Percentiles rank a stretch among this genome's conserved stretches.
Evolutionary conservation across 768 basidiomycete genomes (phyloP).

Genomic region (Mycena vitilis): DNA sequence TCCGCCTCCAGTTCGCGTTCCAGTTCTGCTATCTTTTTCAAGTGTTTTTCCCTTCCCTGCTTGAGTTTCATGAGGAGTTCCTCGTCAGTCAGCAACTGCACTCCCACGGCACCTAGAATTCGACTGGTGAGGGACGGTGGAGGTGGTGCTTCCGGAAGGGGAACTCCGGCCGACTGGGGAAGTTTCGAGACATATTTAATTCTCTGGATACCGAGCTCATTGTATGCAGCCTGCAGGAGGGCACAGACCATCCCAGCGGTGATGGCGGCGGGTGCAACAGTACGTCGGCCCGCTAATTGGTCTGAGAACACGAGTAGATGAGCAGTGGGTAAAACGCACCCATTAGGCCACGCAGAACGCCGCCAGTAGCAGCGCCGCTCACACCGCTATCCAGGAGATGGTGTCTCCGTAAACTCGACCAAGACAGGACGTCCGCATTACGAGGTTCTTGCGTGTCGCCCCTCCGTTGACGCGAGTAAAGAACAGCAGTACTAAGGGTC

Average conservation of each 20-base stretch:
- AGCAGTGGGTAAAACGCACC: constrained; percentile 55
- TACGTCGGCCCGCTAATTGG: constrained; percentile 67
- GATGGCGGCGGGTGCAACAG: constrained; percentile 67
- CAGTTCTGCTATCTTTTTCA: constrained; percentile 69
- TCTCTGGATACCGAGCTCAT: constrained; percentile 72
- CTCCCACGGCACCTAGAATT: constrained; percentile 59
- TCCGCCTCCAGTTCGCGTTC: constrained; percentile 56
- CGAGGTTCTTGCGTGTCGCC: constrained; percentile 40
- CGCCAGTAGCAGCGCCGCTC: constrained; percentile 78
- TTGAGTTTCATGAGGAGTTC: constrained; percentile 74
- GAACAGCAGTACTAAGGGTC: constrained; percentile 55
- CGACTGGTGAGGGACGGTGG: constrained; percentile 49
- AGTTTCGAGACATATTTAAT: constrained; percentile 60
- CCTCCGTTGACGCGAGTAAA: constrained; percentile 58
- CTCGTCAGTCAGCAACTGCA: constrained; percentile 74
- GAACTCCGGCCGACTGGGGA: constrained; percentile 25
- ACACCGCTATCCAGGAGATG: constrained; percentile 77
- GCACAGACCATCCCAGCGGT: constrained; percentile 71
- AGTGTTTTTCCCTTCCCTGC: constrained; percentile 63
- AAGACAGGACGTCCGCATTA: constrained; percentile 46
- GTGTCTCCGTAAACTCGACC: constrained; percentile 66
- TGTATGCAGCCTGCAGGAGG: constrained; percentile 74
- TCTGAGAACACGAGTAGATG: constrained; percentile 14
- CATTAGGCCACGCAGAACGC: constrained; percentile 63
- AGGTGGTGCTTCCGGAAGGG: constrained; percentile 4